Evolutionary conservation across 2,329 filamentous ascomycete genomes (phyloP).

Genomic region (Neoarthrinium moseri): DNA sequence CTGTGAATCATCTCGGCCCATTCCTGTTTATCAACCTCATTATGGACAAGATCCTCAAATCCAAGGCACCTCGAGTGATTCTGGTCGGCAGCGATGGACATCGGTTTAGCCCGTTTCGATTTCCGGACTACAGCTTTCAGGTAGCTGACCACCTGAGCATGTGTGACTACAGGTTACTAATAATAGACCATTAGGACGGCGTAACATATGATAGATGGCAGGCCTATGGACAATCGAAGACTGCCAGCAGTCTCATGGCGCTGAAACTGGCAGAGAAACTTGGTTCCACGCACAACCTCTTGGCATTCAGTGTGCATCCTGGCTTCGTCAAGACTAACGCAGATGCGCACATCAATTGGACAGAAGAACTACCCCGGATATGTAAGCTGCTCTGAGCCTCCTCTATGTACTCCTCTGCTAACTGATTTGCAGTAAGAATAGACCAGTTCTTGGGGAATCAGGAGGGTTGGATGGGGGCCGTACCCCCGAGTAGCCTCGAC

Average conservation of each 20-base stretch:
- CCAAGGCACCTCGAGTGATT: slow-evolving; percentile 32
- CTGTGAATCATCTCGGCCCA: slow-evolving; percentile 33
- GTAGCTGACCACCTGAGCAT: slow-evolving; percentile 20
- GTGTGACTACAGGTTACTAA: too few species aligned
- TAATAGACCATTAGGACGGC: too few species aligned
- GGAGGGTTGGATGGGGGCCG: slow-evolving; percentile 21
- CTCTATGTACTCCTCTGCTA: neutral
- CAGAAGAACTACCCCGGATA: neutral
- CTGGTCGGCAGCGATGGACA: slow-evolving; percentile 42
- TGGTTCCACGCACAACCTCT: slow-evolving; percentile 11
- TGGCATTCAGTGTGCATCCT: slow-evolving; percentile 32
- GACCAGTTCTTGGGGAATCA: slow-evolving; percentile 11
- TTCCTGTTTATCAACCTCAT: slow-evolving; percentile 38
- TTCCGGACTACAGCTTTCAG: slow-evolving; percentile 40
- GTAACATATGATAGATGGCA: slow-evolving; percentile 25
- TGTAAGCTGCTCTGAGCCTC: neutral
- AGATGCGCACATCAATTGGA: slow-evolving; percentile 11
- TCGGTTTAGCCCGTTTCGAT: slow-evolving; percentile 37
- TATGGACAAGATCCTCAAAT: slow-evolving; percentile 24
- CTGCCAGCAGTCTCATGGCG: slow-evolving; percentile 29
- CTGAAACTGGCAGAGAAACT: slow-evolving; percentile 18
- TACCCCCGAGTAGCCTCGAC: slow-evolving; percentile 21
- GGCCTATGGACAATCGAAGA: slow-evolving; percentile 38
- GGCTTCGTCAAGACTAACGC: slow-evolving; percentile 25
- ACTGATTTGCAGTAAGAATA: slow-evolving; percentile 2